These are phyloP conservation scores for Porcisia hertigi DNA, from an alignment of 208 protist genomes.

Conservation along the genomic window DNA sequence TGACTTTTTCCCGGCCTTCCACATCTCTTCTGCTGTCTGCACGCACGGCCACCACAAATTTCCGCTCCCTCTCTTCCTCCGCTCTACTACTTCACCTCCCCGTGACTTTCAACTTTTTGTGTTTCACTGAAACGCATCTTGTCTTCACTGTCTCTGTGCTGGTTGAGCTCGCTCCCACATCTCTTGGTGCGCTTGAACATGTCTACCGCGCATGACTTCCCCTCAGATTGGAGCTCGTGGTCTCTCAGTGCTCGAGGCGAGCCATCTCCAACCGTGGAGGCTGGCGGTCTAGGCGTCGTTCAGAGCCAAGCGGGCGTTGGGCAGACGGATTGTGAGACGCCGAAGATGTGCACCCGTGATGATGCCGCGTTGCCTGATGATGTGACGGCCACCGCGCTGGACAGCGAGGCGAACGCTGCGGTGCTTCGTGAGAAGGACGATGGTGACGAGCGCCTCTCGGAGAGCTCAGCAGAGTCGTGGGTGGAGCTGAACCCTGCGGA, in stretches of 20 bases:
- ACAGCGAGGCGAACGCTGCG: not conserved
- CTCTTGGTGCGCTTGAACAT: not conserved
- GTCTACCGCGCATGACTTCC: slow-evolving; percentile 8
- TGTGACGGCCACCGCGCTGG: not conserved
- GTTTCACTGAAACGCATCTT: not conserved
- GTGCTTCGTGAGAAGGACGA: not conserved
- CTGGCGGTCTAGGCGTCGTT: not conserved
- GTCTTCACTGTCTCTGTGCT: not conserved
- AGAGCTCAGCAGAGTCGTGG: slow-evolving; percentile 23
- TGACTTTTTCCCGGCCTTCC: not conserved
- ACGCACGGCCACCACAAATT: not conserved
- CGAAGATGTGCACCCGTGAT: not conserved
- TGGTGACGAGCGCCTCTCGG: not conserved
- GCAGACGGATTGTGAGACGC: not conserved
- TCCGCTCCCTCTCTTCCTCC: not conserved
- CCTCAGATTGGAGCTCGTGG: slow-evolving; percentile 17
- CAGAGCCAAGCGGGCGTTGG: not conserved
- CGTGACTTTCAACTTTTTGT: not conserved
- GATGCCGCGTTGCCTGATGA: not conserved
- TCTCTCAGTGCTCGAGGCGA: slow-evolving; percentile 3
- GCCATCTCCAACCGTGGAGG: not conserved
- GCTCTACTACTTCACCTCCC: not conserved
- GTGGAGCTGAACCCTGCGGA: slow-evolving; percentile 22
- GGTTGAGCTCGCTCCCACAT: not conserved
- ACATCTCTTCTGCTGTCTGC: not conserved